phyloP scores from a whole-genome alignment of 768 basidiomycete species.

The Panellus pusillus region DNA sequence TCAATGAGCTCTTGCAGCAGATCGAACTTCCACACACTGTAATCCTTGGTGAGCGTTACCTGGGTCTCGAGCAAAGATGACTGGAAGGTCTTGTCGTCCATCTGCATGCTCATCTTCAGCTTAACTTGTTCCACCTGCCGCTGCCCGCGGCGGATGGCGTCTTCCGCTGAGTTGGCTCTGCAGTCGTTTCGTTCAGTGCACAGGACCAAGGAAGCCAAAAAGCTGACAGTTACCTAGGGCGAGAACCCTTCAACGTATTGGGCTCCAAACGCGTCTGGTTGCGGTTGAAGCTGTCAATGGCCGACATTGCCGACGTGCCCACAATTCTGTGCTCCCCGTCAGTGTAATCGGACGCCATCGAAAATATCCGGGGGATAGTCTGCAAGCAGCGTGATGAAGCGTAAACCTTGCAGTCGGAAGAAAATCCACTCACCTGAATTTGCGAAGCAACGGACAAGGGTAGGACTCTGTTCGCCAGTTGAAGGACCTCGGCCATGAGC shows the following conservation, averaged over 20 bases:
- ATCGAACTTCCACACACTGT: constrained; percentile 92
- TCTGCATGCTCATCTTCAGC: constrained; percentile 86
- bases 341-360: constrained; percentile 79
- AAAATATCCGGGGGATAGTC: constrained; percentile 84
- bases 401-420: too few species aligned
- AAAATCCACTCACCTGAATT: constrained; percentile 60
- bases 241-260: constrained; percentile 48
- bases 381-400: constrained; percentile 30
- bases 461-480: constrained; percentile 83
- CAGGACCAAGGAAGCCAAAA: neutral
- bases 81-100: constrained; percentile 95
- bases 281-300: constrained; percentile 93
- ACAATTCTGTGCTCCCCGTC: constrained; percentile 76
- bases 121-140: constrained; percentile 89
- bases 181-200: neutral
- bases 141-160: constrained; percentile 84
- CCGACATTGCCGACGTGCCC: constrained; percentile 80
- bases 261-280: constrained; percentile 75
- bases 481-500: constrained; percentile 87
- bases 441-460: constrained; percentile 80
- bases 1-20: constrained; percentile 85
- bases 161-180: constrained; percentile 82
- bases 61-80: constrained; percentile 82
- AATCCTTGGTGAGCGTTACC: constrained; percentile 85
- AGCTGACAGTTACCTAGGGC: constrained; percentile 54